phyloP scores from a whole-genome alignment of 169 alveolate species.

The Plasmodium malariae region DNA sequence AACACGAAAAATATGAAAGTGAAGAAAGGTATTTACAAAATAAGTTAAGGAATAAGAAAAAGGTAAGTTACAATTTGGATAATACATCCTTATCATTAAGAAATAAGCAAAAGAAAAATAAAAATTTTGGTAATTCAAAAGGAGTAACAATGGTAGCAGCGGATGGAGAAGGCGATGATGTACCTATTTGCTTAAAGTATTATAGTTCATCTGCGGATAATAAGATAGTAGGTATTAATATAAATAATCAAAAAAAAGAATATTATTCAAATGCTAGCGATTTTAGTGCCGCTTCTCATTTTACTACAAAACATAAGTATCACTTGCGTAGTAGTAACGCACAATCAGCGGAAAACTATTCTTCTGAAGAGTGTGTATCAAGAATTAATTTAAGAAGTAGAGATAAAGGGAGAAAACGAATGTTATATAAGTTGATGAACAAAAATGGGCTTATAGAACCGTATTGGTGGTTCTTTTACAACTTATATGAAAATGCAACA shows the following conservation, averaged over 20 bases:
- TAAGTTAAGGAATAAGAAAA: constrained; percentile 52
- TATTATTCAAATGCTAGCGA: constrained; percentile 63
- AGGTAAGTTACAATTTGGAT: constrained; percentile 66
- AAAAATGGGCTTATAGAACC: constrained; percentile 66
- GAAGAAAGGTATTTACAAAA: constrained; percentile 33
- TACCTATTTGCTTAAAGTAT: constrained; percentile 24
- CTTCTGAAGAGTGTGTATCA: constrained; percentile 53
- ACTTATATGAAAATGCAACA: constrained; percentile 47
- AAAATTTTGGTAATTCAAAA: background rate
- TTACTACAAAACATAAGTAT: constrained; percentile 46
- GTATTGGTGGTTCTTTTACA: constrained; percentile 75
- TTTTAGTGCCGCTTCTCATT: constrained; percentile 45
- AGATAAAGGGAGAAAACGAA: constrained; percentile 16
- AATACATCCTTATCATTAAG: constrained; percentile 62
- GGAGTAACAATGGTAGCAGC: constrained; percentile 8
- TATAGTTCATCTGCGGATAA: constrained; percentile 48
- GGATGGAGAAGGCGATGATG: constrained; percentile 9
- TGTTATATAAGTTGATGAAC: constrained; percentile 58
- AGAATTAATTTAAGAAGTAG: constrained; percentile 17
- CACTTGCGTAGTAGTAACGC: constrained; percentile 65
- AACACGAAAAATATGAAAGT: constrained; percentile 33
- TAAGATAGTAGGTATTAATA: background rate
- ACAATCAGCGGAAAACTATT: constrained; percentile 57
- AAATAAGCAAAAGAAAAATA: constrained; percentile 10
- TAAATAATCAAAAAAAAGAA: constrained; percentile 44